phyloP scores from a whole-genome alignment of 768 basidiomycete genomes.

The Royoungia palumana region DNA sequence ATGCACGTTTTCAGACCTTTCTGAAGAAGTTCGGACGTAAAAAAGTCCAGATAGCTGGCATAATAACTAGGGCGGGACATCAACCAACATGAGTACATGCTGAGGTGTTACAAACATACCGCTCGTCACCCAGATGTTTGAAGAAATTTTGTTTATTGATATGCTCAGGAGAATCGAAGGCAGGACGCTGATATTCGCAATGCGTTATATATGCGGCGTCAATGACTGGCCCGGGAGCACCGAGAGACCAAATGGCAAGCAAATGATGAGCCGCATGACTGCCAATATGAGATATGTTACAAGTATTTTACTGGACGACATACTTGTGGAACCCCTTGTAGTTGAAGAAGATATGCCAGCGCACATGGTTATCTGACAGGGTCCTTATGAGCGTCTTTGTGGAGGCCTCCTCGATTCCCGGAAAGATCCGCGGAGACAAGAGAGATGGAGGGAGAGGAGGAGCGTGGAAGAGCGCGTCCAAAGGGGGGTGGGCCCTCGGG shows the following conservation, averaged over 20 bases:
- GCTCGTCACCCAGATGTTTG: conserved; percentile 55
- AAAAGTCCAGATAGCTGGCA: conserved; percentile 56
- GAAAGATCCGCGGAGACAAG: conserved; percentile 33
- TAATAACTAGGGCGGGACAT: conserved; percentile 46
- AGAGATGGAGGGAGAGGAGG: conserved; percentile 29
- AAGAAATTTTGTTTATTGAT: conserved; percentile 41
- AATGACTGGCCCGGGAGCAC: conserved; percentile 43
- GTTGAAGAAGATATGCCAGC: conserved; percentile 57
- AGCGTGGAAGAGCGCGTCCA: conserved; percentile 19
- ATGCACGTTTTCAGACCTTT: conserved; percentile 44
- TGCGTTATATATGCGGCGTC: conserved; percentile 42
- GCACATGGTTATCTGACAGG: conserved; percentile 49
- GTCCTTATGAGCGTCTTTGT: conserved; percentile 38
- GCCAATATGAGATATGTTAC: conserved; percentile 11
- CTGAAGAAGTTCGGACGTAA: conserved; percentile 39
- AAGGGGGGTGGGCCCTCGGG: conserved; percentile 7
- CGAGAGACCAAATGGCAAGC: conserved; percentile 58
- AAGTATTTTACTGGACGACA: conserved; percentile 3
- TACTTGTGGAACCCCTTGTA: conserved; percentile 33
- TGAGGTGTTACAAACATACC: conserved; percentile 34
- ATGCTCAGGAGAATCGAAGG: conserved; percentile 25
- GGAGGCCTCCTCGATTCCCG: conserved; percentile 36
- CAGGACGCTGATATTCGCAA: conserved; percentile 36
- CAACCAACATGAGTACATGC: neutral
- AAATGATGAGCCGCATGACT: conserved; percentile 59